Evolutionary conservation across 352 stramenopile genomes (phyloP), one percentile per base, ranked within the genome.

Genomic region (Phytophthora nicotianae): DNA sequence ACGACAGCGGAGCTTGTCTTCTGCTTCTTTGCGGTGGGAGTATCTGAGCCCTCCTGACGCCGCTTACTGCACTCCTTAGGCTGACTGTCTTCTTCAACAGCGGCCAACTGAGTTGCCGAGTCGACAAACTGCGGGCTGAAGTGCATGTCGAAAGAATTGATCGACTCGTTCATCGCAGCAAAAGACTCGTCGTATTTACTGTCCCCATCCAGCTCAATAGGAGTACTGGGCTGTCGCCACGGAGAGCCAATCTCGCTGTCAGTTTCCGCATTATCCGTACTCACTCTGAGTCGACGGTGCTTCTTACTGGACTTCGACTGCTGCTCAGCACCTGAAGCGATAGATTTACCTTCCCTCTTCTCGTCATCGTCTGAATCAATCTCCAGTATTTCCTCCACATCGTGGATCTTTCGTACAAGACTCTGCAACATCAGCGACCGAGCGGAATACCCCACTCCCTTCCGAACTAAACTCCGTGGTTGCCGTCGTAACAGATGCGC

Each of bases 111-210:
- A 20, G 74, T 70, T 16, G 62, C 70, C 20, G 56, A 51, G 33
- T 82, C 77, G 23, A 74, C 67, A 65, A 75, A 78, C 32, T 83
- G 74, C 14, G 81, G 81, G 56, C 81, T 90, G 52, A 79, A 88
- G 40, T 88, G 78, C 68, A 81, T 78, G 9, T 81, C 68, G 19
- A 68, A 58, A 37, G 60, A 59, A 46, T 50, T 32, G 21, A 58
- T 8, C 16, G 68, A 72, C 35, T 74, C 63, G 48, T 59, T 76
- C 69, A 70, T 75, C 46, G 67, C 59, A 26, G 17, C 32, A 32
- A 83, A 72, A 4, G 60, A 65, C 13, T 71, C 50, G 5, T 73
- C 58, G 19, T 33, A 49, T 29, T 53, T 59, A n/a, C 11, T 63
- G 16, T 38, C 40, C 21, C 9, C 38, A 20, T 50, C 48, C 26